Evolutionary conservation across 768 basidiomycete species (phyloP), one percentile per base, ranked within the genome.

Genomic region (Suillus cothurnatus): DNA sequence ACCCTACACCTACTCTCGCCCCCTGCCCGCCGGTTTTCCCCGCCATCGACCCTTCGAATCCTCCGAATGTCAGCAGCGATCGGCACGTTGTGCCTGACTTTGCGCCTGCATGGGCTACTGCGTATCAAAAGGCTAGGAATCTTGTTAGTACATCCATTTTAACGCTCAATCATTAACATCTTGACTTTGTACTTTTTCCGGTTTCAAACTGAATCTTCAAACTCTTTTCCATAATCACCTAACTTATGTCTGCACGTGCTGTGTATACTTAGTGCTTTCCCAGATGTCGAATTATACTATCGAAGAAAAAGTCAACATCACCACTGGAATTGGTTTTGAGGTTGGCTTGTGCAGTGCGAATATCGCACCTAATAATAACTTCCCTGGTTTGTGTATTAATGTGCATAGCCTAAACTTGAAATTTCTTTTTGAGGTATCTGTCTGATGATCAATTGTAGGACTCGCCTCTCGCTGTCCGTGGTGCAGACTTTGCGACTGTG

Each of bases 361-460:
- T 69, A 88, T 83, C 23, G 77, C 85, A 7, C 61, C 83, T 1
- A 64, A 76, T 67, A 53, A 61, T 26, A 60, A 60, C 26, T 90
- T 82, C 76, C 86, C 86, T 0, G 88, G 89, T 21, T 74, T 90
- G 17, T 90, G 89, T 71, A 80, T 91, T 17, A 84, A 90, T 76
- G 85, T 84, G 28, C 6, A 75, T 67, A 12, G 11, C 45, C n/a
- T 6, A 47, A 31, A n/a, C 28, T 38, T 32, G 4, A 17, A 21
- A n/a, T 21, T 36, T n/a, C 32, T 23, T 36, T 34, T 23, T 36
- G 23, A n/a, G 7, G 7, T 63, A 59, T 45, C 41, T 14, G 45
- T 56, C 26, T 41, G 12, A 23, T 41, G 23, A 7, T 47, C 28
- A 45, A 66, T 11, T 45, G 6, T 61, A 80, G 58, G 79, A 74